These are phyloP conservation scores for Fusarium lyarnte DNA, from an alignment of 2,329 filamentous ascomycete genomes.

Conservation along the genomic window DNA sequence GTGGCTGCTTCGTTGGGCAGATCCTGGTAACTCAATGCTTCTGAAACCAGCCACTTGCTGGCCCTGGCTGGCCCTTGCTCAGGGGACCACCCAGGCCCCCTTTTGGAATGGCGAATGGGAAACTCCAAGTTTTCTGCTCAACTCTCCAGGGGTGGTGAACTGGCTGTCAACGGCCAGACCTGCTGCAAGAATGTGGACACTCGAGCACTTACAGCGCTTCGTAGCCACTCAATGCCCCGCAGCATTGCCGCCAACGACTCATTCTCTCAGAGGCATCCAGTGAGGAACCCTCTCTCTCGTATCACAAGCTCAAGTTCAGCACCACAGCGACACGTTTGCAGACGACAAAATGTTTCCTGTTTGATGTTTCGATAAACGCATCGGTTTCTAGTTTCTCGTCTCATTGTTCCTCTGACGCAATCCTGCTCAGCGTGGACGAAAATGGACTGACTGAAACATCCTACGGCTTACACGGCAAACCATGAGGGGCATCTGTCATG, in stretches of 20 bases:
- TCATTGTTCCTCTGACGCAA: constrained; percentile 30
- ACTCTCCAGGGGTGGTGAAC: constrained; percentile 21
- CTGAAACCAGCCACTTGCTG: constrained; percentile 43
- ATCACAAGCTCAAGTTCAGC: constrained; percentile 17
- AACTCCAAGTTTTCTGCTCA: constrained; percentile 20
- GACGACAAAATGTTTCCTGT: constrained; percentile 8
- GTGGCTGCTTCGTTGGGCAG: constrained; percentile 30
- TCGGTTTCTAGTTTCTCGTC: constrained; percentile 8
- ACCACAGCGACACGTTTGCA: constrained; percentile 18
- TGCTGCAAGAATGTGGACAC: constrained; percentile 14
- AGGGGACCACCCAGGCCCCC: constrained; percentile 20
- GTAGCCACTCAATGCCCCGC: constrained; percentile 37
- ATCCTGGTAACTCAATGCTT: constrained; percentile 20
- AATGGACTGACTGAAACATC: constrained; percentile 37
- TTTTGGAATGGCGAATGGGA: constrained; percentile 24
- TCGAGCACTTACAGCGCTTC: constrained; percentile 24
- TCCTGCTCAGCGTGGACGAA: background rate
- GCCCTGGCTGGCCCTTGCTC: constrained; percentile 29
- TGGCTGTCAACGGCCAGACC: constrained; percentile 28
- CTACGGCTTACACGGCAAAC: constrained; percentile 13
- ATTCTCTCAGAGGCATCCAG: constrained; percentile 38
- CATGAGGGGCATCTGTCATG: constrained; percentile 13
- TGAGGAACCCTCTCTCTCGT: constrained; percentile 16
- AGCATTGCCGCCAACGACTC: constrained; percentile 32
- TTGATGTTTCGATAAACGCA: constrained; percentile 28